Conservation (phyloP, 1,139 yeast genomes). For the Candida tropicalis region DNA sequence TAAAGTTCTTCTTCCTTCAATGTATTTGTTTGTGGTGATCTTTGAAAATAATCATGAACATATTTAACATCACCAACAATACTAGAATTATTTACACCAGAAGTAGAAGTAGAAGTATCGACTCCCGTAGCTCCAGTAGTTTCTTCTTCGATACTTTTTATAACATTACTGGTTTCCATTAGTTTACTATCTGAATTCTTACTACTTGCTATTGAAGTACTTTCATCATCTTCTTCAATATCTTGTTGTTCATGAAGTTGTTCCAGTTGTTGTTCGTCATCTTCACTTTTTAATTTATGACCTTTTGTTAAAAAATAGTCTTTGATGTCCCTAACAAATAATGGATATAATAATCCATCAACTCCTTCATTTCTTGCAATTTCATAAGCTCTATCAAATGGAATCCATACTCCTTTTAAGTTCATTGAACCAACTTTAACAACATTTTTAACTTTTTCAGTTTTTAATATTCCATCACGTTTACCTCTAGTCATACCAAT, state of each 20-base stretch:
- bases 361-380: slow-evolving; percentile 54
- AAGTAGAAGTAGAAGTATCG: no score
- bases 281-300: slow-evolving; percentile 23
- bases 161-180: slow-evolving; percentile 6
- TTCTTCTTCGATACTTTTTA: neutral
- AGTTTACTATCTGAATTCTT: slow-evolving; percentile 3
- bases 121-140: slow-evolving; percentile 5
- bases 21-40: slow-evolving; percentile 10
- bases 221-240: slow-evolving; percentile 12
- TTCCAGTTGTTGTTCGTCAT: slow-evolving; percentile 21
- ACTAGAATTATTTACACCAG: neutral
- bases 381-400: slow-evolving; percentile 54
- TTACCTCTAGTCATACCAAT: slow-evolving; percentile 97
- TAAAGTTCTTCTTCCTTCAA: slow-evolving; percentile 14
- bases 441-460: slow-evolving; percentile 47
- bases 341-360: slow-evolving; percentile 41
- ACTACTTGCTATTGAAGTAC: slow-evolving; percentile 3
- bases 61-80: slow-evolving; percentile 9
- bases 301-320: slow-evolving; percentile 34
- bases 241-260: slow-evolving; percentile 21
- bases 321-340: slow-evolving; percentile 49
- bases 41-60: slow-evolving; percentile 13
- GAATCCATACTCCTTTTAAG: slow-evolving; percentile 61
- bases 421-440: slow-evolving; percentile 57
- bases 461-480: slow-evolving; percentile 80